Evolutionary conservation across 495 filamentous ascomycete genomes (phyloP), one percentile per base, ranked within the genome.

Genomic region (Daldinia caldariorum): DNA sequence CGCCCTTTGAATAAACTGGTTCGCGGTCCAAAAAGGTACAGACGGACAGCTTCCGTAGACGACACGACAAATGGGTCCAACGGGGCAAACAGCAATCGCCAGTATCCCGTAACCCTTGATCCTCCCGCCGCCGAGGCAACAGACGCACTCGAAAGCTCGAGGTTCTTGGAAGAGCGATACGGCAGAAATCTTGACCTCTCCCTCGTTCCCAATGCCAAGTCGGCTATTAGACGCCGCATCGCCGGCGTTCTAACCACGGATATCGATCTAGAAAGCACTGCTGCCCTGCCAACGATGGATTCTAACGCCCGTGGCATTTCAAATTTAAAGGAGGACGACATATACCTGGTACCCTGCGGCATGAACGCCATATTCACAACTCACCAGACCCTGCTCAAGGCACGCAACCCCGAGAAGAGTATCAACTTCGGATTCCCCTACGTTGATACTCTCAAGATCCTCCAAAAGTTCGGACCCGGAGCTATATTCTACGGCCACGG

Each of bases 351-450:
- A 70, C 91, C 96, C 1, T 89, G 86, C 50, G 95, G 95, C 26
- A 99, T 99, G 94, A 97, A 89, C 74, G 88, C 95, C 38, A 97
- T 99, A 20, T 99, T 94, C 79, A 92, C 93, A 67, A 84, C 90
- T 0, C 95, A 98, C 78, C 89, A 90, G 58, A 85, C 84, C 32
- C 77, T 97, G 18, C 78, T 96, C 65, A 80, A 79, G 61, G 82
- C 85, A 4, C 84, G 88, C 47, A 88, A 87, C 10, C 79, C 73
- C 26, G 74, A 83, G 64, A 91, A 91, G 78, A 92, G 90, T 72
- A 84, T 94, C 69, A 89, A 87, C 67, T 92, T 87, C 75, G 92
- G 91, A 5, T 99, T 98, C 70, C 94, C 95, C 3, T 99, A 99
- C 69, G 91, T 97, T 47, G 96, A 98, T 78, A 97, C 96, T 0